Conservation (phyloP, 352 stramenopile genomes). For the Phytophthora ohioensis region DNA sequence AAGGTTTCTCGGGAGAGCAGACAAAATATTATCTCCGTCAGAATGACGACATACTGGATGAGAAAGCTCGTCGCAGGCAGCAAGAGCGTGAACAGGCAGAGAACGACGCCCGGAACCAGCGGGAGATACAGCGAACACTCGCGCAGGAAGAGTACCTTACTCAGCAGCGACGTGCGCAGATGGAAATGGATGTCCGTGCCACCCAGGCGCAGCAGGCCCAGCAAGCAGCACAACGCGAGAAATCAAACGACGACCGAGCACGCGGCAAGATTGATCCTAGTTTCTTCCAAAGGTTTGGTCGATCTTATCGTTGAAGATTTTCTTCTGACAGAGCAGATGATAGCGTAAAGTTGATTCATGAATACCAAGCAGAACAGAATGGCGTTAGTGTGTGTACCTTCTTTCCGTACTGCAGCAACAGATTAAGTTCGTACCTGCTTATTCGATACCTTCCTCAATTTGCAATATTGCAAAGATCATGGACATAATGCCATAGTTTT, state of each 20-base stretch:
- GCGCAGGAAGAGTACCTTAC: slow-evolving; percentile 55
- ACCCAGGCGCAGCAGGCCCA: slow-evolving; percentile 57
- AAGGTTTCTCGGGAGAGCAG: slow-evolving; percentile 73
- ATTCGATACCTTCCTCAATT: neutral
- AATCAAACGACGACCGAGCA: slow-evolving; percentile 54
- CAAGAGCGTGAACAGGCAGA: slow-evolving; percentile 47
- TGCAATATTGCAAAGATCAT: slow-evolving; percentile 1
- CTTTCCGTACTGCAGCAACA: slow-evolving; percentile 3
- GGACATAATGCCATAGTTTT: slow-evolving; percentile 37
- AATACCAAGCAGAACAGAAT: slow-evolving; percentile 9
- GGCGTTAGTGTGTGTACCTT: slow-evolving; percentile 19
- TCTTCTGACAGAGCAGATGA: neutral
- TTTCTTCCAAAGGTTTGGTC: slow-evolving; percentile 81
- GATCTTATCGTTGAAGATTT: slow-evolving; percentile 70
- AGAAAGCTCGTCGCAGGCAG: slow-evolving; percentile 55
- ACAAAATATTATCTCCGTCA: slow-evolving; percentile 59
- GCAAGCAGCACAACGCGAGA: slow-evolving; percentile 65
- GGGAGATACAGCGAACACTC: slow-evolving; percentile 57
- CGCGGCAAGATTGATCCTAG: slow-evolving; percentile 71
- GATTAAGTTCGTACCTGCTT: slow-evolving; percentile 5
- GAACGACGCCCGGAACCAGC: slow-evolving; percentile 45
- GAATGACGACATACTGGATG: slow-evolving; percentile 67
- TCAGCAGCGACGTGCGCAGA: slow-evolving; percentile 58
- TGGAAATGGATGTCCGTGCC: slow-evolving; percentile 63
- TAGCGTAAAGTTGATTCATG: slow-evolving; percentile 22